Base-by-base conservation (phyloP, 345 rosid genomes). In the Citrus glauca region DNA sequence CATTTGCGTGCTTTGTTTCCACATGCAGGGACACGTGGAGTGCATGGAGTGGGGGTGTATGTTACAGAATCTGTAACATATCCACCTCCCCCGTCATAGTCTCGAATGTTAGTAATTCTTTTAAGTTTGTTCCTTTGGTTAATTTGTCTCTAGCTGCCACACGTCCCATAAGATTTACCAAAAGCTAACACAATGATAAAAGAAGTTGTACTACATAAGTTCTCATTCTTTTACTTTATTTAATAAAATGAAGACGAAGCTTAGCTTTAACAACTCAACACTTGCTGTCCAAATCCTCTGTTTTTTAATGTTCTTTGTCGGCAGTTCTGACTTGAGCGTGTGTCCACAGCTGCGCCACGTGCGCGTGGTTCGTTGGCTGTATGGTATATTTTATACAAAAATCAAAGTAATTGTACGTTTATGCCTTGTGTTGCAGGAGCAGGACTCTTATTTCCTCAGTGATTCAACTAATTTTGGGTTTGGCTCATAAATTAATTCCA, bases 291-390 rank as follows among this genome's bases (percentile, higher is more conserved):
- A 22, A 56, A 28, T 19, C 37, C 60, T 14, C 38, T 7, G 2
- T 38, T 33, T 56, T 55, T 72, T 6, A 16, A 30, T 60, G 37
- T 22, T 25, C 24, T 57, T 55, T 79, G 75, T 76, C 78, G 72
- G 82, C 78, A 66, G 75, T 60, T 60, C 57, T n/a, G 75, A 55
- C 55, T 55, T 27, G 60, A 50, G 24, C 14, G 63, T 25, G 57
- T 16, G 64, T 35, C 27, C n/a, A 53, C 55, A n/a, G 56, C 50
- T 69, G 32, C 35, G 75, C n/a, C 66, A 60, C 69, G 66, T 65
- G 76, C 32, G 5, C 28, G 32, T 72, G 77, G 80, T 16, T 71
- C 63, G 30, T 55, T 32, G 11, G 4, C 55, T 27, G 37, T 28
- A 10, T 11, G 28, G 13, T 35, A 2, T 38, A 17, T 5, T 64